phyloP scores from a whole-genome alignment of 2,329 filamentous ascomycete genomes.

The Aspergillus tamarii region DNA sequence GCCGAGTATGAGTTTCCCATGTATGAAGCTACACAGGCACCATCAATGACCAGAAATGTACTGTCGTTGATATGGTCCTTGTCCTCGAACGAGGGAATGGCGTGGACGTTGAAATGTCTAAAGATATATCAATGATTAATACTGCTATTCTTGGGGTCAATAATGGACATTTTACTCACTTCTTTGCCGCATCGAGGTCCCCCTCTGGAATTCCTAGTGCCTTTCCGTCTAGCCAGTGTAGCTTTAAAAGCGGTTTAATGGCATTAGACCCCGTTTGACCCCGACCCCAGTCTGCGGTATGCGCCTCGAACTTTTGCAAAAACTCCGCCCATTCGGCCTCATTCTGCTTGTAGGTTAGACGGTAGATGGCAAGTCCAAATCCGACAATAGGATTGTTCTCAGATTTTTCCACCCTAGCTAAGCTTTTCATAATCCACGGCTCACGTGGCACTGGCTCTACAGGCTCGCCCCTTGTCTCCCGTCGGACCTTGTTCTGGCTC shows the following conservation, averaged over 20 bases:
- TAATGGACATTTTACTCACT: not conserved
- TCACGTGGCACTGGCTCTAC: slow-evolving; percentile 17
- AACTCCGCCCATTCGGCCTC: slow-evolving; percentile 28
- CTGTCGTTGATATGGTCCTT: not conserved
- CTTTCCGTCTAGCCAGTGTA: slow-evolving; percentile 31
- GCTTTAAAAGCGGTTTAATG: slow-evolving; percentile 26
- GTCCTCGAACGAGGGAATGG: not conserved
- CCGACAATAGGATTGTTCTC: not conserved
- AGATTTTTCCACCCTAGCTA: not conserved
- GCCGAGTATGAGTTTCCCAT: slow-evolving; percentile 14
- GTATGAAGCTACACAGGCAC: slow-evolving; percentile 21
- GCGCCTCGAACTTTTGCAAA: slow-evolving; percentile 23
- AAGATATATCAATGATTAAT: not conserved
- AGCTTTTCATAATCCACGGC: slow-evolving; percentile 21
- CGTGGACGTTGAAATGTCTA: slow-evolving; percentile 19
- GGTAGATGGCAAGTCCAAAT: slow-evolving; percentile 28
- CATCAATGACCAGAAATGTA: slow-evolving; percentile 25
- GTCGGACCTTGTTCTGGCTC: slow-evolving; percentile 17
- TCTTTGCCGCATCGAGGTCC: slow-evolving; percentile 17
- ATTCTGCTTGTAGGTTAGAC: slow-evolving; percentile 24
- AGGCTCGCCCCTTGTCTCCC: slow-evolving; percentile 17
- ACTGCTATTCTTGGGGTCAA: not conserved
- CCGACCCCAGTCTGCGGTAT: slow-evolving; percentile 29
- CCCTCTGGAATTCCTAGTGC: slow-evolving; percentile 22
- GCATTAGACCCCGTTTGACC: slow-evolving; percentile 22